Base-by-base conservation (phyloP, 2,329 filamentous ascomycete species). In the Gnomoniopsis sp. region DNA sequence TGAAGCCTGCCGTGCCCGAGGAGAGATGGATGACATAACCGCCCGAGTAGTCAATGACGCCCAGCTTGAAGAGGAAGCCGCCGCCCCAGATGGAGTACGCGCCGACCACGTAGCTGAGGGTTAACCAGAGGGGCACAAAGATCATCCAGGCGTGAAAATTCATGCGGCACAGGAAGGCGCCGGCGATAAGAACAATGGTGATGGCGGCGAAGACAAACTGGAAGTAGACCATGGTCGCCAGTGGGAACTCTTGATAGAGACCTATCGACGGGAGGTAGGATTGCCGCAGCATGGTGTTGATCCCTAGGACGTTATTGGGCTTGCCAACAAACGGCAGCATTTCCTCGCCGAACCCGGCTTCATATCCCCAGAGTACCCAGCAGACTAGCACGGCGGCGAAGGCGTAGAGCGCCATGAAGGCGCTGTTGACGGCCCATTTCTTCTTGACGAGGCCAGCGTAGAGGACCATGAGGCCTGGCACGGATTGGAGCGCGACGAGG, bases 21-120 rank as follows among this genome's bases (percentile, higher is more conserved):
- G 76, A 78, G n/a, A 81, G 64, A 63, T 81, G 78, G 62, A 81
- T 81, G 59, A 81, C 78, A 63, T 80, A 81, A 49, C 79, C 78
- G 38, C 79, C 79, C 17, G 77, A 80, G 63, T 80, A 81, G 62
- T 81, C 79, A 60, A 81, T 73, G 19, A 79, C 75, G 38, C 79
- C 79, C 47, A 75, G 65, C 43, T 77, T 65, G 63, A 69, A 77
- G 72, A 60, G 21, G 21, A 56, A 57, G n/a, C 57, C 57, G 10
- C 60, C 60, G 17, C 58, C 54, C 60, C 60, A 62, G n/a, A 62
- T 50, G 12, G 60, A 59, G 22, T 60, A 59, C n/a, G 54, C 58
- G 21, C 60, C 57, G 14, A 57, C 57, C 7, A 49, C 51, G 46
- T 50, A 47, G 38, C 57, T 51, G 17, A 62, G 38, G 0, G 77